Evolutionary conservation across 2,329 filamentous ascomycete species (phyloP).

Genomic region (Penicillium sp.): DNA sequence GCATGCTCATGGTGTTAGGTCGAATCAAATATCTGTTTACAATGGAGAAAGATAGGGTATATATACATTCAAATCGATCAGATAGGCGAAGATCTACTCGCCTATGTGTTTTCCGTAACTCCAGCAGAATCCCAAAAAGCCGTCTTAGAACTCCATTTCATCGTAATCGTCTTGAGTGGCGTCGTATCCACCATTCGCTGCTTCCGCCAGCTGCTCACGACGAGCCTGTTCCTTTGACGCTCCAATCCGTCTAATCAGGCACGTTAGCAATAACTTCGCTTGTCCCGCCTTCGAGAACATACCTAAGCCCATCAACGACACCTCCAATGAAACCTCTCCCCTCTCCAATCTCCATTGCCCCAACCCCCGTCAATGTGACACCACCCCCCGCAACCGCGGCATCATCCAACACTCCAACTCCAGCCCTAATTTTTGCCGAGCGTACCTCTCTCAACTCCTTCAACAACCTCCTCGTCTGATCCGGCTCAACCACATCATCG

Average conservation of each 20-base stretch:
- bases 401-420: slow-evolving; percentile 70
- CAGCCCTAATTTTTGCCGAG: slow-evolving; percentile 83
- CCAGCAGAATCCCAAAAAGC: slow-evolving; percentile 20
- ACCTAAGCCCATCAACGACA: slow-evolving; percentile 82
- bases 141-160: slow-evolving; percentile 58
- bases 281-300: slow-evolving; percentile 20
- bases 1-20: slow-evolving; percentile 42
- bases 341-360: slow-evolving; percentile 91
- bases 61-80: slow-evolving; percentile 38
- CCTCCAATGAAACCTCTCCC: slow-evolving; percentile 81
- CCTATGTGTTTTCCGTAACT: slow-evolving; percentile 32
- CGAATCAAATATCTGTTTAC: slow-evolving; percentile 33
- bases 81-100: slow-evolving; percentile 24
- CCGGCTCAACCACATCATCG: slow-evolving; percentile 78
- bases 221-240: slow-evolving; percentile 77
- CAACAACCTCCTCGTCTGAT: slow-evolving; percentile 74
- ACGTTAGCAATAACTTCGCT: slow-evolving; percentile 6
- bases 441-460: slow-evolving; percentile 85
- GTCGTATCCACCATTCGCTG: slow-evolving; percentile 58
- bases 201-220: slow-evolving; percentile 76
- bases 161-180: slow-evolving; percentile 57
- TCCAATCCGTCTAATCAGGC: slow-evolving; percentile 69
- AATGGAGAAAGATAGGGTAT: slow-evolving; percentile 38
- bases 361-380: slow-evolving; percentile 79
- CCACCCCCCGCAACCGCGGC: slow-evolving; percentile 61